Percentiles rank a stretch among this genome's conserved stretches.
Evolutionary conservation across 768 basidiomycete species (phyloP).

Genomic region (Hortiboletus campestris): DNA sequence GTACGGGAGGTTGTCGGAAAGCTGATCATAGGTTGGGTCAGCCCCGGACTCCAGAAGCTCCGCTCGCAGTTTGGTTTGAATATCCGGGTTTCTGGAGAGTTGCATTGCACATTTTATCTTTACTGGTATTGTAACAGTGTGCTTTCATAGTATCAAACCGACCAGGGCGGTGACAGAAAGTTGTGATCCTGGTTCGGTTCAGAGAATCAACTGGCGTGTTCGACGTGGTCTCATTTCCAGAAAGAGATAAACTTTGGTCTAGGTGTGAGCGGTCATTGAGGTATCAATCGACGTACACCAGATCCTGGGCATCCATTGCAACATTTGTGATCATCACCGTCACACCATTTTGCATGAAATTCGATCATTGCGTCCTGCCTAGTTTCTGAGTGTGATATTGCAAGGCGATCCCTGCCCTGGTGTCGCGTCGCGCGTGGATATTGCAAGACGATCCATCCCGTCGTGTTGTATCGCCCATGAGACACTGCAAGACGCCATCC

Average conservation of each 20-base stretch:
- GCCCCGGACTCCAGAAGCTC: conserved; percentile 44
- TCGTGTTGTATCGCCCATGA: too few species aligned
- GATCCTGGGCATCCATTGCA: too few species aligned
- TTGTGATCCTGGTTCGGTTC: not conserved
- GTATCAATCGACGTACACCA: not conserved
- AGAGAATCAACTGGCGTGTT: conserved; percentile 16
- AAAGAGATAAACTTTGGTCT: conserved; percentile 40
- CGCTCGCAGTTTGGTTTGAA: conserved; percentile 47
- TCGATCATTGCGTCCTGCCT: too few species aligned
- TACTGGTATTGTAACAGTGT: not conserved
- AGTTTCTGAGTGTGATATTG: too few species aligned
- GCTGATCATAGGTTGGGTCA: conserved; percentile 57
- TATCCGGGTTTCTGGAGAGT: conserved; percentile 42
- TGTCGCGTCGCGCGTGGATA: too few species aligned
- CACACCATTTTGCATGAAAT: too few species aligned
- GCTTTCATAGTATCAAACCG: conserved; percentile 9
- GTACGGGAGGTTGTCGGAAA: conserved; percentile 50
- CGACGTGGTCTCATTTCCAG: conserved; percentile 43
- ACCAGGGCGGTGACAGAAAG: not conserved
- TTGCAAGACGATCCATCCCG: too few species aligned
- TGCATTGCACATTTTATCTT: conserved; percentile 39
- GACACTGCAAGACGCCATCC: too few species aligned
- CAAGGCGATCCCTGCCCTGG: too few species aligned
- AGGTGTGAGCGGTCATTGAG: not conserved
- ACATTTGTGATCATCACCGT: too few species aligned